Base-by-base conservation (phyloP, 768 basidiomycete species). In the Exidia glandulosa region DNA sequence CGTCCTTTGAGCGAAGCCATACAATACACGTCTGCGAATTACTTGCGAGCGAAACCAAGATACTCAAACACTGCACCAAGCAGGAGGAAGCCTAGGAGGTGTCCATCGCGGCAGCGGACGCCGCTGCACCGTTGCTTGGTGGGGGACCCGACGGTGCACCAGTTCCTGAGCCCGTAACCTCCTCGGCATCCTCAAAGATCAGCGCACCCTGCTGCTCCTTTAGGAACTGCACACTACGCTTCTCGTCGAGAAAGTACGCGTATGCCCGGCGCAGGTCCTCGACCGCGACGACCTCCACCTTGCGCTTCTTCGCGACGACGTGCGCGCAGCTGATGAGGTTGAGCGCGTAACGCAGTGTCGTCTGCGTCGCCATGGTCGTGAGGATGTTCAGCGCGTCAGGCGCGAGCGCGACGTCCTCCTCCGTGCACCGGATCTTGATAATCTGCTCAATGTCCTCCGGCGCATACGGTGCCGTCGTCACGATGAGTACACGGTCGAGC, bases 311-410 rank as follows among this genome's bases (percentile, higher is more conserved):
- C 5, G 95, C 89, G 19, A 95, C 76, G 50, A 96, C 82, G 64
- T 90, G 85, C 0, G 89, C 90, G 55, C 92, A 93, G 1, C 94
- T 94, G 63, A 99, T 98, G 59, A 97, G 77, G 74, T 98, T 95
- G 48, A 98, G 81, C 0, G 92, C 89, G 68, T 96, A 98, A 59
- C 95, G 87, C 41, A 98, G 77, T 0, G 94, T 96, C 5, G 95
- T 94, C 63, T 92, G 83, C 62, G 77, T 73, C 1, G 92, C 94
- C 84, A 99, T 95, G 2, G 85, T 81, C 2, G 92, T 89, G 33
- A 99, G 76, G n/a, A 94, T 86, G 32, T 80, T 79, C 45, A 83
- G 70, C 1, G 94, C 92, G 23, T 86, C 85, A 1, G 79, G 67
- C 1, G 86, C 79, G 30, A 99, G 78, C 32, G 83, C 82, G 14